phyloP scores from a whole-genome alignment of 176 grass and related monocot species.

The Lolium multiflorum region DNA sequence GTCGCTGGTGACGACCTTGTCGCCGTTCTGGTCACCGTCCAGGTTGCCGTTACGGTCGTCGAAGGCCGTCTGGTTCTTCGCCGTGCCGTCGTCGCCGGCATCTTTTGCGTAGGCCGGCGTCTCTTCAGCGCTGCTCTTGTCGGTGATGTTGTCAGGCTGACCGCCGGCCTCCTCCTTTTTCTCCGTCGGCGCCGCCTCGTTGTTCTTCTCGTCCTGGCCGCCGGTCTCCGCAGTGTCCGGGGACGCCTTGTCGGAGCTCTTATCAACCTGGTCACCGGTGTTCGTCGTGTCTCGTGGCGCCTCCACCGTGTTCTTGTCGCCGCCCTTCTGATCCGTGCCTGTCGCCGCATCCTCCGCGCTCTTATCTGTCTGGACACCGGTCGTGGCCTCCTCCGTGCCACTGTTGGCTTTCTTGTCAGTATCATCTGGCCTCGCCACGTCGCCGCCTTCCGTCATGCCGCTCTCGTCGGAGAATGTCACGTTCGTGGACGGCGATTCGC shows the following conservation, averaged over 20 bases:
- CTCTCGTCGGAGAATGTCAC: slow-evolving; percentile 66
- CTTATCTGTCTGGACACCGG: not conserved
- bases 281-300: not conserved
- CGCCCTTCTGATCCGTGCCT: slow-evolving; percentile 31
- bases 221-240: not conserved
- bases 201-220: slow-evolving; percentile 9
- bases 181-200: not conserved
- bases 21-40: slow-evolving; percentile 27
- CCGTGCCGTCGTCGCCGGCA: not conserved
- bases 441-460: slow-evolving; percentile 70
- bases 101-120: slow-evolving; percentile 29
- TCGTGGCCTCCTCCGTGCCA: slow-evolving; percentile 4
- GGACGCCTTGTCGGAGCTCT: slow-evolving; percentile 10
- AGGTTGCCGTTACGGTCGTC: slow-evolving; percentile 39
- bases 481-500: slow-evolving; percentile 46
- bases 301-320: slow-evolving; percentile 12
- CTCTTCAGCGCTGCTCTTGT: slow-evolving; percentile 17
- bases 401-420: slow-evolving; percentile 48
- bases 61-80: slow-evolving; percentile 40
- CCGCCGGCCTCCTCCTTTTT: not conserved
- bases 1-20: slow-evolving; percentile 13
- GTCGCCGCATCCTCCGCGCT: slow-evolving; percentile 27
- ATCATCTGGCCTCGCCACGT: slow-evolving; percentile 58
- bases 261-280: not conserved
- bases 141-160: not conserved